Evolutionary conservation across 441 rosid species (phyloP), one percentile per base, ranked within the genome.

Genomic region (Populus trichocarpa): DNA sequence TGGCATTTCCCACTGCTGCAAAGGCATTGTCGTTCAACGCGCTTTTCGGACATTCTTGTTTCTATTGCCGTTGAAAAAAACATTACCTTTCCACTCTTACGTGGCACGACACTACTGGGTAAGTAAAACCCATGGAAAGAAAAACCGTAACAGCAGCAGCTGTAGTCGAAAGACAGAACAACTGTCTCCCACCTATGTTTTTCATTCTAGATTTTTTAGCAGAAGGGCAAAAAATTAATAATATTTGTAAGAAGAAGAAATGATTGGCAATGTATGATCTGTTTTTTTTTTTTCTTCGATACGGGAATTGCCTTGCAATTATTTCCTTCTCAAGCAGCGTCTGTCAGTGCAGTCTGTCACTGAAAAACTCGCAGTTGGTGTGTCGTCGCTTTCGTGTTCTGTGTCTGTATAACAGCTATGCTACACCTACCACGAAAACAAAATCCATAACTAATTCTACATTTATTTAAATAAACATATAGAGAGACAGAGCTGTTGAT

Each of bases 301-400:
- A 38, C 32, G 3, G 26, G 32, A 30, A 30, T 22, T 3, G 12
- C 66, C 42, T 67, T 9, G 14, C 69, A 11, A 20, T 74, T 0
- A 35, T 53, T 9, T 18, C 30, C 28, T 30, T 36, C 32, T 53
- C 9, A 7, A 3, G 8, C 0, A 35, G 38, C 6, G 38, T 68
- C 32, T 30, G 87, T 78, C 88, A 83, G 90, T 81, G 84, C 53
- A 28, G 67, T 77, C 23, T 30, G 30, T 65, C 38, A 50, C 68
- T 57, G n/a, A 69, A 4, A 32, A 16, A 18, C 20, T 35, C 13
- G 32, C 23, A 3, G 78, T 42, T 33, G 84, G 69, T 80, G 70
- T 66, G 10, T 59, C 86, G 82, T 30, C 32, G 32, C 80, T 85
- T 85, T 89, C 89, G 38, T 76, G 32, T 30, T 4, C 4, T 30